Evolutionary conservation across 345 rosid genomes (phyloP), one percentile per base, ranked within the genome.

Genomic region (Iberis pinnata): DNA sequence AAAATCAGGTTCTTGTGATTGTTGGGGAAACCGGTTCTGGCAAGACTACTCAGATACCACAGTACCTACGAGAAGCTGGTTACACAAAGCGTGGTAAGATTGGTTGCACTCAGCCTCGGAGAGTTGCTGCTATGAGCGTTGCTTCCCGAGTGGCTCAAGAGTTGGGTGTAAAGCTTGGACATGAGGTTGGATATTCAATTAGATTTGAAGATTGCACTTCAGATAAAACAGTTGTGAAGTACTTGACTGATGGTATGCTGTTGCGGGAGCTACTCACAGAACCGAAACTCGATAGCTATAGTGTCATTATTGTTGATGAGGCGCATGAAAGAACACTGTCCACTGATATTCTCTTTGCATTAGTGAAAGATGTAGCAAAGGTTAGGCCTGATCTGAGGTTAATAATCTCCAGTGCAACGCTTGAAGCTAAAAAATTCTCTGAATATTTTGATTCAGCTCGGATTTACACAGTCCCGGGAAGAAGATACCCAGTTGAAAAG

Each of bases 191-290:
- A 36, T 90, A 87, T 51, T 87, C 96, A 20, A 87, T 90, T 53
- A 85, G 98, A 18, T 90, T 90, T 63, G 96, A 90, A 70, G 95
- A 90, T 73, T 81, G 96, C 67, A 90, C 96, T 22, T 84, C 96
- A 2, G 96, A 84, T 11, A 84, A 81, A 69, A 90, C 96, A 0
- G 67, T 88, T 50, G 16, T 90, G 29, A 90, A 90, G 73, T 90
- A 87, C 65, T 84, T 90, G 96, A 90, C 98, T 0, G 98, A 90
- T 74, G 98, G 98, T 44, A 90, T 90, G 96, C 66, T 90, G 63
- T 58, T 88, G 69, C 73, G 96, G 9, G 96, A 90, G 73, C 81
- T 90, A 46, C 81, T 90, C 59, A 83, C 76, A 13, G 96, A 87
- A 58, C 96, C 96, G 13, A 88, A 79, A 68, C 76, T 87, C 32